Conservation (phyloP, 176 grass and related monocot species). For the Leersia perrieri region DNA sequence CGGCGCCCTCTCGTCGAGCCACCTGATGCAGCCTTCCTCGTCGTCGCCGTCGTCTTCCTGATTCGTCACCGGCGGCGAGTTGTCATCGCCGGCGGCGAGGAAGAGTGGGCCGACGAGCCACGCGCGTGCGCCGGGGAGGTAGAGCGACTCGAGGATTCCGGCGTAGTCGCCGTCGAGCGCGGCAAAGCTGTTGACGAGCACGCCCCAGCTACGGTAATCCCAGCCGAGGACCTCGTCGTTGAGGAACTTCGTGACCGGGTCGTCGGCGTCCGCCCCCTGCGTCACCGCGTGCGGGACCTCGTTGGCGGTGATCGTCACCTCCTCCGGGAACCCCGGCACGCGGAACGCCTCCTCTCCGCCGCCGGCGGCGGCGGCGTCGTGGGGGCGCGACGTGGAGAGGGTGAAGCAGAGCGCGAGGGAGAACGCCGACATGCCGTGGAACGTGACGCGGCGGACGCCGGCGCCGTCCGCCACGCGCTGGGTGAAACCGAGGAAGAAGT, state of each 20-base stretch:
- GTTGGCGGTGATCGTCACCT: constrained; percentile 3
- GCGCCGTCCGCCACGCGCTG: not conserved
- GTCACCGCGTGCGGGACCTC: not conserved
- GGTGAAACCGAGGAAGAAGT: constrained; percentile 43
- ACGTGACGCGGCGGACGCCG: constrained; percentile 27
- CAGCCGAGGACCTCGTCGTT: not conserved
- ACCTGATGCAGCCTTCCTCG: constrained; percentile 28
- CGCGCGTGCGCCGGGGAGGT: not conserved
- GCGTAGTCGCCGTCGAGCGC: constrained; percentile 29
- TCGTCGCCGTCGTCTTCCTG: not conserved
- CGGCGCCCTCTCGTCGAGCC: constrained; percentile 18
- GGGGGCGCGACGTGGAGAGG: not conserved
- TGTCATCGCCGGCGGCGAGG: not conserved
- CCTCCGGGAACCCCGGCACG: constrained; percentile 25
- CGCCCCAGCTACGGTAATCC: constrained; percentile 12
- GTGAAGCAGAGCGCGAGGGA: constrained; percentile 30
- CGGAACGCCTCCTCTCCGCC: not conserved
- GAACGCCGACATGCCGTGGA: constrained; percentile 38
- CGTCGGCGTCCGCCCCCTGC: not conserved
- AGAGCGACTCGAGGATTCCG: constrained; percentile 31
- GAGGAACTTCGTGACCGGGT: constrained; percentile 14
- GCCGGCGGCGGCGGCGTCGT: not conserved
- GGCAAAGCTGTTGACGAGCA: constrained; percentile 48
- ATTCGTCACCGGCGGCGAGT: not conserved
- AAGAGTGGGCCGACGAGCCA: constrained; percentile 30